Conservation (phyloP, 164 flowering plant genomes). For the grape (Vitis vinifera) region ASM3070453v1 NC_081820.1:8697501-8698000, state of each 20-base stretch:
- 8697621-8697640: too few relatives aligned
- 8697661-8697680: too few relatives aligned
- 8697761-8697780: slow-evolving; percentile 40
- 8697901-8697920: slow-evolving; percentile 78
- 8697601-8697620: too few relatives aligned
- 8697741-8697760: slow-evolving; percentile 38
- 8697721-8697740: slow-evolving; percentile 53
- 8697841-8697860: too few relatives aligned
- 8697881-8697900: slow-evolving; percentile 54
- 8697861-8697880: slow-evolving; percentile 5
- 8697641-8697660: too few relatives aligned
- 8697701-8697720: slow-evolving; percentile 30
- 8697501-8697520: too few relatives aligned
- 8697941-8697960: slow-evolving; percentile 88
- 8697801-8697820: slow-evolving; percentile 5
- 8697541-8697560: too few relatives aligned
- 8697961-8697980: slow-evolving; percentile 95
- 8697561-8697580: too few relatives aligned
- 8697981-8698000: slow-evolving; percentile 92
- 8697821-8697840: too few relatives aligned
- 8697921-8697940: slow-evolving; percentile 94
- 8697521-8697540: too few relatives aligned
- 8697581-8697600: too few relatives aligned
- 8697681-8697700: slow-evolving; percentile 12
- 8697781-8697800: slow-evolving; percentile 16